Percentiles rank a stretch among this genome's conserved stretches.
phyloP scores from a whole-genome alignment of 106 monocot species.

The Phalaenopsis equestris region DNA sequence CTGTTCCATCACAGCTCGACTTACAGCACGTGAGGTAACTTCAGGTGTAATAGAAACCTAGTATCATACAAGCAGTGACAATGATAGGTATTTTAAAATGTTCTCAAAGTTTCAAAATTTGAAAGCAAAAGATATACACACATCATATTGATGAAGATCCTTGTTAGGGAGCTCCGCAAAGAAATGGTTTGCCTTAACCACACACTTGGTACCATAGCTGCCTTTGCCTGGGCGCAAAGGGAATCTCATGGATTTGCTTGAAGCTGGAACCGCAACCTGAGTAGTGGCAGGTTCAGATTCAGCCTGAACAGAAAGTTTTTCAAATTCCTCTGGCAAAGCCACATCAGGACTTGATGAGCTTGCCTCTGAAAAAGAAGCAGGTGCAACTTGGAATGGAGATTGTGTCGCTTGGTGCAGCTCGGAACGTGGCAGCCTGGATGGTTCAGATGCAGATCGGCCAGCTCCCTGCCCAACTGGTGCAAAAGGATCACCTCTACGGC shows the following conservation, averaged over 20 bases:
- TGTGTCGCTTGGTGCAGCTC: constrained; percentile 93
- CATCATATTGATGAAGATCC: constrained; percentile 90
- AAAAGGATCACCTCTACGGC: constrained; percentile 30
- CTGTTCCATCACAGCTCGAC: constrained; percentile 74
- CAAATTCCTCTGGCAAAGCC: constrained; percentile 32
- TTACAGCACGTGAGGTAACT: constrained; percentile 70
- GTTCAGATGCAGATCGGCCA: constrained; percentile 27
- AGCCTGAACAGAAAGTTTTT: constrained; percentile 38
- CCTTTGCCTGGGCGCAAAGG: constrained; percentile 80
- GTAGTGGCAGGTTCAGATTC: constrained; percentile 28
- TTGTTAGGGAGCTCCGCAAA: constrained; percentile 71
- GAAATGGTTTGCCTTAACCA: constrained; percentile 94
- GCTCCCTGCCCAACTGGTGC: constrained; percentile 25
- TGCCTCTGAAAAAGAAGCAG: constrained; percentile 20
- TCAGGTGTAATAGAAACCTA: constrained; percentile 84
- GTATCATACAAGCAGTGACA: constrained; percentile 1
- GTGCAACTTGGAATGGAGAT: constrained; percentile 25
- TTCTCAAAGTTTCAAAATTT: background rate
- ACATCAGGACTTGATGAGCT: constrained; percentile 27
- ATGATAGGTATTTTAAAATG: background rate
- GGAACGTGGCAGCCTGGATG: constrained; percentile 52
- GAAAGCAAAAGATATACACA: constrained; percentile 14
- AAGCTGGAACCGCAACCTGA: constrained; percentile 31
- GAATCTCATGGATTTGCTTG: constrained; percentile 65
- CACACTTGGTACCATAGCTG: constrained; percentile 36